phyloP scores from a whole-genome alignment of 352 stramenopile genomes.

The Plasmopara halstedii region DNA sequence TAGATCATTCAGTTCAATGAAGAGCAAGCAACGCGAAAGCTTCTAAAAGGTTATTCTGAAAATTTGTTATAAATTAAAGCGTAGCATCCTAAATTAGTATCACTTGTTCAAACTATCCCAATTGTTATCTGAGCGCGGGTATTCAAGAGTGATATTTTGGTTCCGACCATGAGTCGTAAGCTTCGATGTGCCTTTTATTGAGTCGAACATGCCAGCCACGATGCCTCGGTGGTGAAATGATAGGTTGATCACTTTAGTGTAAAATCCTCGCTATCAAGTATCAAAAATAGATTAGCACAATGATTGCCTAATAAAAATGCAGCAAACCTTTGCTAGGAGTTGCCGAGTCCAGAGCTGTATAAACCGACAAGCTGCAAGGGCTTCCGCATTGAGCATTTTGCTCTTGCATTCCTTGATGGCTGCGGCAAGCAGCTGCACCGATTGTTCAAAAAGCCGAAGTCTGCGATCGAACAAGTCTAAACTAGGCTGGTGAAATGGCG shows the following conservation, averaged over 20 bases:
- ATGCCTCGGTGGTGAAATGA: slow-evolving; percentile 39
- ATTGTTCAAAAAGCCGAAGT: slow-evolving; percentile 28
- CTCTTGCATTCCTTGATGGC: slow-evolving; percentile 29
- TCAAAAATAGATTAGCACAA: background rate
- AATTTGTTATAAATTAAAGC: no score
- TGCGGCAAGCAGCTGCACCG: slow-evolving; percentile 14
- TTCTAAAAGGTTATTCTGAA: no score
- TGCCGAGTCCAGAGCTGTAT: slow-evolving; percentile 43
- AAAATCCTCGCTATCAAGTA: slow-evolving; percentile 34
- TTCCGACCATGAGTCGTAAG: slow-evolving; percentile 21
- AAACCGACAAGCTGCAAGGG: slow-evolving; percentile 23
- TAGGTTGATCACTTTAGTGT: slow-evolving; percentile 38
- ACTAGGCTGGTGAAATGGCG: slow-evolving; percentile 33
- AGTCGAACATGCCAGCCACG: slow-evolving; percentile 55
- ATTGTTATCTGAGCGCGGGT: slow-evolving; percentile 24
- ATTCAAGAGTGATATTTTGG: slow-evolving; percentile 34
- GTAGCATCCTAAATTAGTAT: no score
- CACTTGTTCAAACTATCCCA: slow-evolving; percentile 19
- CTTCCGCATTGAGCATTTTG: slow-evolving; percentile 23
- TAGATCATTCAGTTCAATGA: no score
- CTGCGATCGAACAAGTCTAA: slow-evolving; percentile 32
- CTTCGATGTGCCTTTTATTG: slow-evolving; percentile 38
- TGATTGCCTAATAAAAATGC: background rate
- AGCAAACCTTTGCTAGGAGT: slow-evolving; percentile 27
- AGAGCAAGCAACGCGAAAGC: no score